A percentile compares a stretch with the other conserved stretches of the same genome.
Conservation (phyloP, 306 rosid genomes). For the Cucurbita argyrosperma region DNA sequence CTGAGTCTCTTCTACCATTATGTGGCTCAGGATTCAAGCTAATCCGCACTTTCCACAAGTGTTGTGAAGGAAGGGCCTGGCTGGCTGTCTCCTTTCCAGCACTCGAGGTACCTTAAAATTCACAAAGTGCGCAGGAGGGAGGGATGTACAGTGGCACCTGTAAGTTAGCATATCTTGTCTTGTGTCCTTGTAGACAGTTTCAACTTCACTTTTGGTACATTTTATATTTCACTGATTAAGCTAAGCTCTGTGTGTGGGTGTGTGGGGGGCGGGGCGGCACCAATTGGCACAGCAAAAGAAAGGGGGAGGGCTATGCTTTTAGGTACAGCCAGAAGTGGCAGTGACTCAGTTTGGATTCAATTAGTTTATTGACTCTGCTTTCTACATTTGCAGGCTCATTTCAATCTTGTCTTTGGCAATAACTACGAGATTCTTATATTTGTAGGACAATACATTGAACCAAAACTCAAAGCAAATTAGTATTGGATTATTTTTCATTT, state of each 20-base stretch:
- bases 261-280: background rate
- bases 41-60: background rate
- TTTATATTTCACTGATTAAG: background rate
- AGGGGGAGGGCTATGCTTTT: background rate
- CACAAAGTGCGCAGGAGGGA: background rate
- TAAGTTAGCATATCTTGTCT: constrained; percentile 13
- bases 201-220: constrained; percentile 7
- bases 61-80: constrained; percentile 3
- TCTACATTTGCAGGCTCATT: background rate
- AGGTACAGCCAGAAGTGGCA: constrained; percentile 8
- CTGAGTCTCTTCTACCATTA: background rate
- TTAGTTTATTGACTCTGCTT: constrained; percentile 5
- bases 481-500: background rate
- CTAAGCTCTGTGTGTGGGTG: no score
- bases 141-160: background rate
- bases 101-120: constrained; percentile 15
- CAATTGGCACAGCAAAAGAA: background rate
- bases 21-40: background rate
- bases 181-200: constrained; percentile 13
- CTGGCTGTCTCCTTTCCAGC: constrained; percentile 6
- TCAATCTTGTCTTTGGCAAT: constrained; percentile 4
- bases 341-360: constrained; percentile 4
- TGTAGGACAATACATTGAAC: background rate
- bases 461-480: background rate
- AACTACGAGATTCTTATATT: constrained; percentile 2